Conservation (phyloP, 306 rosid genomes). For the Quercus berberidifolia region DNA sequence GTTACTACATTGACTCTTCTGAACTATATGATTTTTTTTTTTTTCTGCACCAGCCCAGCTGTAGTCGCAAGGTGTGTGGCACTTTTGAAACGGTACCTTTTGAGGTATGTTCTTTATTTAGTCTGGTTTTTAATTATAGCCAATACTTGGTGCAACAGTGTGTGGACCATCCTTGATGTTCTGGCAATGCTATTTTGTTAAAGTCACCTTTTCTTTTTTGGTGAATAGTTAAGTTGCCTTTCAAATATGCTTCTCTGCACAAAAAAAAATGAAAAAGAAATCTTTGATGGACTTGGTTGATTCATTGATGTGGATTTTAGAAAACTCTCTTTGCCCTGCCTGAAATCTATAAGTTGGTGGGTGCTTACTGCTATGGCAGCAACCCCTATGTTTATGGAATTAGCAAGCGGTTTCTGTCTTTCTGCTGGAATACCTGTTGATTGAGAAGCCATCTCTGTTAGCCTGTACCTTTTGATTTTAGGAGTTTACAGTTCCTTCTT, state of each 20-base stretch:
- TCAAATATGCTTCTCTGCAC: not conserved
- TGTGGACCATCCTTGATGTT: conserved; percentile 9
- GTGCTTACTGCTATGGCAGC: not conserved
- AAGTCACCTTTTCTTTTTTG: not conserved
- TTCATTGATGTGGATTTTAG: not conserved
- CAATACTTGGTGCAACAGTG: not conserved
- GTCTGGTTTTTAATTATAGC: conserved; percentile 16
- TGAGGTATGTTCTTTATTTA: conserved; percentile 63
- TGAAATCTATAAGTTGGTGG: not conserved
- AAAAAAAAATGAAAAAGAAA: not conserved
- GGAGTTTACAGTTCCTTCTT: conserved; percentile 21
- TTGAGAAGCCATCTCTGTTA: conserved; percentile 6
- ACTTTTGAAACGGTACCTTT: conserved; percentile 83
- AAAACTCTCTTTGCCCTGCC: not conserved
- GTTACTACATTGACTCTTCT: not conserved
- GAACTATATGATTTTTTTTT: conserved; percentile 32
- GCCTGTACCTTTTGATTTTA: conserved; percentile 16
- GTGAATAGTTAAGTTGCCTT: not conserved
- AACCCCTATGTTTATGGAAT: conserved; percentile 2
- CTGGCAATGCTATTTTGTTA: not conserved
- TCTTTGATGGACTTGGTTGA: not conserved
- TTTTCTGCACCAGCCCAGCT: conserved; percentile 79
- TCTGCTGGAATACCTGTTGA: conserved; percentile 2
- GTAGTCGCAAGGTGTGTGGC: conserved; percentile 96
- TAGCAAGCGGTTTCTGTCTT: conserved; percentile 10